Base-by-base conservation (phyloP, 495 filamentous ascomycete genomes). In the Lichenothelia convexa region DNA sequence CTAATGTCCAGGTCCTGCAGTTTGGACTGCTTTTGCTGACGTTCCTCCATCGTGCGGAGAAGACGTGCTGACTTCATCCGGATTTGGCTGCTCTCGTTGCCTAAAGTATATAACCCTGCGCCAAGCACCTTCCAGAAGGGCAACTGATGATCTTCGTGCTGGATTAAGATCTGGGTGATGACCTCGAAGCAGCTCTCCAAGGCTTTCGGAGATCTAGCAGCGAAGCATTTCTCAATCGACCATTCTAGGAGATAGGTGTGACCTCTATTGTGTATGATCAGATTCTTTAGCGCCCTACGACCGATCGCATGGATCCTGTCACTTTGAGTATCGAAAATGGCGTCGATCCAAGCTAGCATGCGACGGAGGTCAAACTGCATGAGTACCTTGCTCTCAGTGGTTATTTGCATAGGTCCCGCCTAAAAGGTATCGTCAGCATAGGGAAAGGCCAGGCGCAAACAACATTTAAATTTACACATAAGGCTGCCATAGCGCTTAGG, bases 1-100 rank as follows among this genome's bases (percentile, higher is more conserved):
- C 87, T 93, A 46, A 97, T 93, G 47, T 97, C 91, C 34, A 93
- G 91, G 53, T 95, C 91, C 49, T 93, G 85, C 21, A 95, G 71
- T 46, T 86, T 82, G 4, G 86, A 93, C 46, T 66, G 84, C 45
- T 78, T 79, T 48, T 78, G 74, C 44, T 83, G 78, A 12, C 81
- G 71, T 39, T 87, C 79, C 49, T 95, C 91, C 1, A 94, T 62
- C 4, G 71, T 74, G 20, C 83, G 67, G 17, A 97, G 65, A 11
- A 95, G 65, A 40, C 79, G 79, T 0, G 81, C 84, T 2, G 86
- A 86, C 53, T 89, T 89, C 52, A 82, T 80, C 37, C 89, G 64
- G 16, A 93, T 80, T 39, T 81, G 74, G 44, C 79, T 80, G 48
- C 83, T 78, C 46, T 92, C 80, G 41, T 82, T 91, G 8, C 89